Percentiles rank a stretch among this genome's conserved stretches.
phyloP scores from a whole-genome alignment of 129 eudicot species.

The carrot (Daucus carota) region DNA sequence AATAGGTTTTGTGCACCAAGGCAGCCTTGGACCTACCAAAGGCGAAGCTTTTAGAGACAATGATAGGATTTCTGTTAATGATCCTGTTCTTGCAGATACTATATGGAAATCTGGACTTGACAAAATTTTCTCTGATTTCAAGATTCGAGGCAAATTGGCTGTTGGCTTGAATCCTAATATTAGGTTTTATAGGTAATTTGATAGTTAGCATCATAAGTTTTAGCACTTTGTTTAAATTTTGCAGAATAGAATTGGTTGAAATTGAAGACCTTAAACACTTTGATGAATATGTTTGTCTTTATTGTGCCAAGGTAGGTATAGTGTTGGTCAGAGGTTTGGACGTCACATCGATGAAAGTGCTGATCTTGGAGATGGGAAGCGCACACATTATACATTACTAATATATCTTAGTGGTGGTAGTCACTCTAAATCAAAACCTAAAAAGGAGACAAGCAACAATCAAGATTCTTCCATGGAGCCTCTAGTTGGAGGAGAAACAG shows the following conservation, averaged over 20 bases:
- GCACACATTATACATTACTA: conserved; percentile 71
- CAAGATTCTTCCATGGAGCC: conserved; percentile 34
- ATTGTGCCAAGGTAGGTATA: conserved; percentile 44
- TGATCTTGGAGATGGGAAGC: conserved; percentile 79
- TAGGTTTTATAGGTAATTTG: conserved; percentile 74
- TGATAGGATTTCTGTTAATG: conserved; percentile 75
- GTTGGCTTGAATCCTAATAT: conserved; percentile 89
- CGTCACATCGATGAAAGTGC: conserved; percentile 94
- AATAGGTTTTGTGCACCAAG: conserved; percentile 88
- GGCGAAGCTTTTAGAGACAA: conserved; percentile 99
- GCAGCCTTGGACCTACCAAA: conserved; percentile 86
- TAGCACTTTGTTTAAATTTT: neutral
- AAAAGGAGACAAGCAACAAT: conserved; percentile 24
- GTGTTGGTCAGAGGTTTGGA: conserved; percentile 89
- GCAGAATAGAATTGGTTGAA: neutral
- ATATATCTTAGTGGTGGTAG: conserved; percentile 71
- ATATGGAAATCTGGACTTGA: conserved; percentile 78
- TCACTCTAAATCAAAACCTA: conserved; percentile 33
- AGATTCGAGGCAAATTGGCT: conserved; percentile 79
- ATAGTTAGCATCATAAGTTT: neutral
- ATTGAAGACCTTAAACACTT: neutral
- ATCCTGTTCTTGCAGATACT: conserved; percentile 65
- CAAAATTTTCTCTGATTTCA: conserved; percentile 47
- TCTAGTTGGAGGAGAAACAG: conserved; percentile 94
- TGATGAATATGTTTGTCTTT: neutral